Base-by-base conservation (phyloP, 2,329 filamentous ascomycete species). In the Lasiodiplodia sp. region DNA sequence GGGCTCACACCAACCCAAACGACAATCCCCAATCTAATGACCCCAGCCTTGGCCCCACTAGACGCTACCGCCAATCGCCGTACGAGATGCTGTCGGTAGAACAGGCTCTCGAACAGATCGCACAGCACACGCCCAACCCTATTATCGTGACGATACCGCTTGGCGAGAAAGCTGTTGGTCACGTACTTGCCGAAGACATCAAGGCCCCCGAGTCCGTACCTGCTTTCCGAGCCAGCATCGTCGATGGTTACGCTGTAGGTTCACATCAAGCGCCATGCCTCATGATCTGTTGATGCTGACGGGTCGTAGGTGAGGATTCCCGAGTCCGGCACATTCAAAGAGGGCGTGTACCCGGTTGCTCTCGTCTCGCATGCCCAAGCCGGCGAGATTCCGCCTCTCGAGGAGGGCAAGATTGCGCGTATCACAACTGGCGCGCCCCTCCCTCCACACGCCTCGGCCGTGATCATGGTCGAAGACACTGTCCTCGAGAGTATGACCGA, bases 381-480 rank as follows among this genome's bases (percentile, higher is more conserved):
- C 0, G 87, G 90, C 0, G 88, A 91, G 37, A 86, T 87, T 16
- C 83, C 87, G 40, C 80, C 87, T 1, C 82, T 97, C 2, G 85
- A 90, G 66, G 84, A 88, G 40, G 94, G 94, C 0, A 86, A 94
- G 71, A 90, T 98, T 66, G 91, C 95, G 0, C 87, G 96, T 57
- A 97, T 99, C 73, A 99, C 96, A 0, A 99, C 96, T 0, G 96
- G 96, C 0, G 96, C 96, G 6, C 95, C 96, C 12, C 82, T 99
- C 0, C 96, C 96, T 1, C 89, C 90, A 0, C 93, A 94, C 0
- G 93, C 96, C 2, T 97, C 93, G 31, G 91, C 95, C 0, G 94
- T 99, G 5, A 91, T 97, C 57, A 98, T 96, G 93, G 96, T 99
- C 0, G 96, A 99, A 81, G 96, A 97, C 75, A 99, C 96, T 0